phyloP scores from a whole-genome alignment of 75 land plant species.

The Sequoiadendron giganteum region DNA sequence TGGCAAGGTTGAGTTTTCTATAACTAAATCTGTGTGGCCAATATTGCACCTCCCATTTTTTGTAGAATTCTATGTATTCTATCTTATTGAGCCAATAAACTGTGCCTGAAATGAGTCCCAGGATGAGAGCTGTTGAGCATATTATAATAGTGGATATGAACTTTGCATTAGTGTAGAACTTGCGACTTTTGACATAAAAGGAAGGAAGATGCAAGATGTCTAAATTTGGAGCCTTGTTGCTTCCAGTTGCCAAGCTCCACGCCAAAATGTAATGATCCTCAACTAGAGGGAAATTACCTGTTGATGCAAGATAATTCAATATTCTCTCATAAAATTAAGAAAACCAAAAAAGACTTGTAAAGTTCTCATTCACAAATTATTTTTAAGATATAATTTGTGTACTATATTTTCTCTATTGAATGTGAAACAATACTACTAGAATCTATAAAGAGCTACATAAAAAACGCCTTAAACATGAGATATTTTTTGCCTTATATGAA shows the following conservation, averaged over 20 bases:
- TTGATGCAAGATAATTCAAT: not conserved
- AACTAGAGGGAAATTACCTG: slow-evolving; percentile 18
- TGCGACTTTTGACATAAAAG: not conserved
- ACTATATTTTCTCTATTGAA: too few relatives aligned
- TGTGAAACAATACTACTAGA: too few relatives aligned
- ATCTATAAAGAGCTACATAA: too few relatives aligned
- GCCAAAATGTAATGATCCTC: slow-evolving; percentile 18
- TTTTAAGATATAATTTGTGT: too few relatives aligned
- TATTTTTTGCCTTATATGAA: too few relatives aligned
- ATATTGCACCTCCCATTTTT: not conserved
- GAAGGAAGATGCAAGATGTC: slow-evolving; percentile 29
- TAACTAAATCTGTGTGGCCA: not conserved
- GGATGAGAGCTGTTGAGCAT: not conserved
- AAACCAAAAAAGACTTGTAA: too few relatives aligned
- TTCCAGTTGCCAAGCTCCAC: slow-evolving; percentile 26
- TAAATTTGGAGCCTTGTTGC: slow-evolving; percentile 26
- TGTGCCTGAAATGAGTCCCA: not conserved
- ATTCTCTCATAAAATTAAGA: too few relatives aligned
- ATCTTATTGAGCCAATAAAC: not conserved
- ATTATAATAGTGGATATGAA: not conserved
- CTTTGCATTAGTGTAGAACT: not conserved
- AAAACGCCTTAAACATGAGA: too few relatives aligned
- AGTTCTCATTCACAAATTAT: too few relatives aligned
- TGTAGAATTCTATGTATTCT: not conserved
- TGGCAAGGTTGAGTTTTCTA: not conserved